Evolutionary conservation across 495 filamentous ascomycete genomes (phyloP).

Genomic region (Staphylotrichum tortipilum): DNA sequence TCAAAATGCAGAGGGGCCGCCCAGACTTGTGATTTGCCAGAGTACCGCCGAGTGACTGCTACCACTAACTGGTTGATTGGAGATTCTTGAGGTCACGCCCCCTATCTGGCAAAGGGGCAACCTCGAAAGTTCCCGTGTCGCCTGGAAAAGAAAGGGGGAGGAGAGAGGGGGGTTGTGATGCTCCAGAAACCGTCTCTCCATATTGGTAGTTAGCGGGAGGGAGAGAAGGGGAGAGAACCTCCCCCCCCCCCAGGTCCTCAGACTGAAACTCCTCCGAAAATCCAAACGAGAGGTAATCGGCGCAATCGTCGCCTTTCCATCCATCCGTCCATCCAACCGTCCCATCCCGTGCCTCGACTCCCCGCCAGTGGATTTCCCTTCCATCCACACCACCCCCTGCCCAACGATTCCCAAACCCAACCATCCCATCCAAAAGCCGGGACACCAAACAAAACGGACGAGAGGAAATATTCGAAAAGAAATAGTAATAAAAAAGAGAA

Average conservation of each 20-base stretch:
- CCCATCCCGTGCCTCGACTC: neutral
- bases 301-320: slow-evolving; percentile 5
- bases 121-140: too few species aligned
- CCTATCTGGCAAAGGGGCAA: too few species aligned
- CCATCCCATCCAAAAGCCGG: too few species aligned
- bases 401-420: neutral
- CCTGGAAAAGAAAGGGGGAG: too few species aligned
- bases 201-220: too few species aligned
- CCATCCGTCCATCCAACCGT: neutral
- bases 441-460: neutral
- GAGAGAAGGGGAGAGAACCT: neutral
- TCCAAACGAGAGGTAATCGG: neutral
- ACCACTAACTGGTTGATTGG: neutral
- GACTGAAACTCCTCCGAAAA: too few species aligned
- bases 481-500: too few species aligned
- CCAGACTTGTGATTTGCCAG: slow-evolving; percentile 4
- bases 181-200: too few species aligned
- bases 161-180: too few species aligned
- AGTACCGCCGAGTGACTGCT: neutral
- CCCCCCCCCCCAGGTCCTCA: too few species aligned
- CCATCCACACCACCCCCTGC: neutral
- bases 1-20: slow-evolving; percentile 6
- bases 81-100: neutral
- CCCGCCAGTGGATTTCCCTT: neutral
- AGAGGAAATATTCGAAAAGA: neutral